A percentile compares a stretch with the other conserved stretches of the same genome.
Evolutionary conservation across 352 stramenopile genomes (phyloP).

Genomic region (Hyaloperonospora arabidopsidis): DNA sequence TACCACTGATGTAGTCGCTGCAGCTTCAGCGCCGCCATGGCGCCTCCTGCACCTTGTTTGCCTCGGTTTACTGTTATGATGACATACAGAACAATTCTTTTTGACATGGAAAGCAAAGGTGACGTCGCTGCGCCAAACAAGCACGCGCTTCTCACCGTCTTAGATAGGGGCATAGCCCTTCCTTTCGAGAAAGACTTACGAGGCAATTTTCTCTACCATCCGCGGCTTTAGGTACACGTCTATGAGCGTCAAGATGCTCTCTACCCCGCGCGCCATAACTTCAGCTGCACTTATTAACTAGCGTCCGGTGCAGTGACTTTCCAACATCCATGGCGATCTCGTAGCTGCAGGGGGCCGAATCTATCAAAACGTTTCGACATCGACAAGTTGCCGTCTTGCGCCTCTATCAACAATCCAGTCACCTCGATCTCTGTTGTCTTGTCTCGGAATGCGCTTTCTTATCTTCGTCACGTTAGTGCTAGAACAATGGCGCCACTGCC

Average conservation of each 20-base stretch:
- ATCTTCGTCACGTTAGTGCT: too few relatives aligned
- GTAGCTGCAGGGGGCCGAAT: too few relatives aligned
- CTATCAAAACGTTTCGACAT: constrained; percentile 2
- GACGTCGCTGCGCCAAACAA: too few relatives aligned
- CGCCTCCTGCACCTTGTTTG: background rate
- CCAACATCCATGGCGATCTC: background rate
- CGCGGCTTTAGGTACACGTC: background rate
- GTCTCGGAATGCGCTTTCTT: too few relatives aligned
- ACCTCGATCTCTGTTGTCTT: background rate
- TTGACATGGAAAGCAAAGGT: background rate
- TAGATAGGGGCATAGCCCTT: background rate
- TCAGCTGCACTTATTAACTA: background rate
- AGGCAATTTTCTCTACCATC: background rate
- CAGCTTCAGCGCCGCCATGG: background rate
- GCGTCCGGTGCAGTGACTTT: background rate
- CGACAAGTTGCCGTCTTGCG: constrained; percentile 6
- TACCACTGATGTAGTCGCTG: background rate
- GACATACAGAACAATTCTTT: background rate
- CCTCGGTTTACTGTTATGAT: background rate
- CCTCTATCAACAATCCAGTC: constrained; percentile 9
- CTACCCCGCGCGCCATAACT: background rate
- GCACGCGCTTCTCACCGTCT: background rate
- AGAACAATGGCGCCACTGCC: too few relatives aligned
- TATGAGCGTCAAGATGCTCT: background rate
- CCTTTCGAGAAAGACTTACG: background rate